Percentiles rank a stretch among this genome's conserved stretches.
phyloP scores from a whole-genome alignment of 2,329 filamentous ascomycete genomes.

The Aquanectria penicillioides region DNA sequence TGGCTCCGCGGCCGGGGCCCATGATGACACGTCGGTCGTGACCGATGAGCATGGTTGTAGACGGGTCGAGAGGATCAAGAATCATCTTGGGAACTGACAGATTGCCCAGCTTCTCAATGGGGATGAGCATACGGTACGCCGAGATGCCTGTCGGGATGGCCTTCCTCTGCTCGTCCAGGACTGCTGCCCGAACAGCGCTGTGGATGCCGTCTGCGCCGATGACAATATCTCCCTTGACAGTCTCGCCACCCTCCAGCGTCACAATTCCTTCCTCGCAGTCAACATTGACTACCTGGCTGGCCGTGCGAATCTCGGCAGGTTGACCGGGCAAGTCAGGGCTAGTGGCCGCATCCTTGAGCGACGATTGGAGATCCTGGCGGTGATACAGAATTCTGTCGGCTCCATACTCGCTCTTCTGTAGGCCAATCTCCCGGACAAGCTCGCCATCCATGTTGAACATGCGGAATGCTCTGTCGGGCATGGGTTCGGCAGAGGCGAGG shows the following conservation, averaged over 20 bases:
- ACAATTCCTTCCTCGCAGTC: constrained; percentile 31
- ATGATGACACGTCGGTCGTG: constrained; percentile 35
- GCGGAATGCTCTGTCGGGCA: constrained; percentile 31
- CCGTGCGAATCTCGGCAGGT: constrained; percentile 27
- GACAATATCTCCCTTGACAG: constrained; percentile 27
- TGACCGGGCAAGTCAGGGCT: constrained; percentile 18
- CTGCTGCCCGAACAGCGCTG: constrained; percentile 31
- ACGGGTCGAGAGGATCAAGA: constrained; percentile 17
- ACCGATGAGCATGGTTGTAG: constrained; percentile 35
- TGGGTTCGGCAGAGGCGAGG: constrained; percentile 29
- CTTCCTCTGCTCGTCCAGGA: constrained; percentile 22
- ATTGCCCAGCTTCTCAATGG: constrained; percentile 22
- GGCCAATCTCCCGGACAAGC: constrained; percentile 26
- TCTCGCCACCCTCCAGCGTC: constrained; percentile 28
- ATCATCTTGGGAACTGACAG: constrained; percentile 23
- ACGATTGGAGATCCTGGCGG: constrained; percentile 32
- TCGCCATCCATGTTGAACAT: constrained; percentile 30
- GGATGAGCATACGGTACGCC: constrained; percentile 36
- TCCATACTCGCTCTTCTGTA: constrained; percentile 29
- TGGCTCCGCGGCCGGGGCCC: constrained; percentile 30
- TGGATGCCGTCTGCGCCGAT: constrained; percentile 38
- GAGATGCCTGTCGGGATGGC: constrained; percentile 33
- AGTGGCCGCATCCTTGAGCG: constrained; percentile 24
- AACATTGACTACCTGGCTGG: constrained; percentile 23
- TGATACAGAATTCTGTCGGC: constrained; percentile 36